These are phyloP conservation scores for Fraxinus velutina DNA, from an alignment of 305 asterid genomes.

Conservation along the genomic window DNA sequence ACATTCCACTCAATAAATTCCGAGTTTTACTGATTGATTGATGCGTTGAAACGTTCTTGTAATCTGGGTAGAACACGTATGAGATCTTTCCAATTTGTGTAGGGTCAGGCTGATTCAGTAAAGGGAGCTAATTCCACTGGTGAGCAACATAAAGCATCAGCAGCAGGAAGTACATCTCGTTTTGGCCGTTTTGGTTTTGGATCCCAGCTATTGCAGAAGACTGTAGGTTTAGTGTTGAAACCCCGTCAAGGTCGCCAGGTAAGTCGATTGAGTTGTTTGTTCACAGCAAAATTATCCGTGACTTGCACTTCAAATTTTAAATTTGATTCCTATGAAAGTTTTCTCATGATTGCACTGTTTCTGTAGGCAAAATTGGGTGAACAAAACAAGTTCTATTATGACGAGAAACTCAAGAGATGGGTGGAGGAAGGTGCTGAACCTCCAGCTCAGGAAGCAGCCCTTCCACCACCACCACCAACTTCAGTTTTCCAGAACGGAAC, in stretches of 20 bases:
- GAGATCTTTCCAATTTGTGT: slow-evolving; percentile 14
- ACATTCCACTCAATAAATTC: slow-evolving; percentile 3
- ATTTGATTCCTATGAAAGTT: slow-evolving; percentile 7
- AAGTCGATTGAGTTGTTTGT: slow-evolving; percentile 12
- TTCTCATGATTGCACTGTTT: slow-evolving; percentile 13
- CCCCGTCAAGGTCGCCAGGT: slow-evolving; percentile 88
- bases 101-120: slow-evolving; percentile 63
- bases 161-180: slow-evolving; percentile 50
- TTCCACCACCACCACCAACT: slow-evolving; percentile 77
- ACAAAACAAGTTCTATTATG: slow-evolving; percentile 75
- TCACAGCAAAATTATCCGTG: neutral
- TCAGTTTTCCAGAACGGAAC: slow-evolving; percentile 71
- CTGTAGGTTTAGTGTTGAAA: slow-evolving; percentile 76
- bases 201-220: slow-evolving; percentile 77
- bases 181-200: slow-evolving; percentile 80
- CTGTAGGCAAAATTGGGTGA: slow-evolving; percentile 93
- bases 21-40: slow-evolving; percentile 16
- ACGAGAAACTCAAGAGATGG: slow-evolving; percentile 92
- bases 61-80: neutral
- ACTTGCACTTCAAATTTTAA: neutral
- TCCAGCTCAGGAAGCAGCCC: slow-evolving; percentile 67
- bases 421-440: slow-evolving; percentile 89
- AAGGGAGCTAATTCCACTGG: slow-evolving; percentile 59
- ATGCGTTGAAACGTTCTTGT: neutral
- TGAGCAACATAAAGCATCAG: slow-evolving; percentile 50